These are phyloP conservation scores for Zopfochytrium polystomum DNA, from an alignment of 371 early-diverging fungal species.

Conservation along the genomic window DNA sequence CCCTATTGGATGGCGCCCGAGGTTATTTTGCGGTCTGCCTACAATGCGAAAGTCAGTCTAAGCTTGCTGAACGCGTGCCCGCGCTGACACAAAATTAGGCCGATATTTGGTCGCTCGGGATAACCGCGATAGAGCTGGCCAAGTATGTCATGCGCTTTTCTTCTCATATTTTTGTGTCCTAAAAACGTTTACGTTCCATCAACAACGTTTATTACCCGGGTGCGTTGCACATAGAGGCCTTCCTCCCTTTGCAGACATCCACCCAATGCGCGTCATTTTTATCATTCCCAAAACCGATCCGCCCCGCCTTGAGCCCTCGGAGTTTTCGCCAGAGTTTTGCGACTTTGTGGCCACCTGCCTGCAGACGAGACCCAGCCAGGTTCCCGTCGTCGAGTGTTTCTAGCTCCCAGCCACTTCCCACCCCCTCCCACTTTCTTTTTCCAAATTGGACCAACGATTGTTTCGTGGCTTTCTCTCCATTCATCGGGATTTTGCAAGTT, in stretches of 20 bases:
- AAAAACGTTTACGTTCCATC: neutral
- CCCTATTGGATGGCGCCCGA: constrained; percentile 58
- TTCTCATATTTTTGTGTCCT: neutral
- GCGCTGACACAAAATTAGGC: constrained; percentile 27
- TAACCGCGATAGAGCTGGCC: constrained; percentile 54
- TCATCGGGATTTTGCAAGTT: neutral
- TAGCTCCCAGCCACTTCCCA: too few species aligned
- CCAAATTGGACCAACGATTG: neutral
- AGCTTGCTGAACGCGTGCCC: constrained; percentile 28
- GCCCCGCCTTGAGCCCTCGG: constrained; percentile 28
- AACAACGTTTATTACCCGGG: neutral
- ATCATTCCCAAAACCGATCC: constrained; percentile 44
- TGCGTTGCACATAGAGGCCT: constrained; percentile 24
- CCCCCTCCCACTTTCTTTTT: neutral
- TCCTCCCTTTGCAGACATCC: constrained; percentile 52
- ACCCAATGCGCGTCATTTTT: constrained; percentile 53
- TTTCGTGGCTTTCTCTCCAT: neutral
- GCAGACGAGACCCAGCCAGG: constrained; percentile 70
- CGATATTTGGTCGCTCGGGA: constrained; percentile 49
- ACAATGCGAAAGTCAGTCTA: constrained; percentile 31
- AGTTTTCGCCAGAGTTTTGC: constrained; percentile 76
- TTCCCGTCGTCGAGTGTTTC: neutral
- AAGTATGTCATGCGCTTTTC: constrained; percentile 23
- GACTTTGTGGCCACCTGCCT: constrained; percentile 86
- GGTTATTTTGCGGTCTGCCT: constrained; percentile 37